Evolutionary conservation across 2,329 filamentous ascomycete species (phyloP).

Genomic region (Botrytis squamosa): DNA sequence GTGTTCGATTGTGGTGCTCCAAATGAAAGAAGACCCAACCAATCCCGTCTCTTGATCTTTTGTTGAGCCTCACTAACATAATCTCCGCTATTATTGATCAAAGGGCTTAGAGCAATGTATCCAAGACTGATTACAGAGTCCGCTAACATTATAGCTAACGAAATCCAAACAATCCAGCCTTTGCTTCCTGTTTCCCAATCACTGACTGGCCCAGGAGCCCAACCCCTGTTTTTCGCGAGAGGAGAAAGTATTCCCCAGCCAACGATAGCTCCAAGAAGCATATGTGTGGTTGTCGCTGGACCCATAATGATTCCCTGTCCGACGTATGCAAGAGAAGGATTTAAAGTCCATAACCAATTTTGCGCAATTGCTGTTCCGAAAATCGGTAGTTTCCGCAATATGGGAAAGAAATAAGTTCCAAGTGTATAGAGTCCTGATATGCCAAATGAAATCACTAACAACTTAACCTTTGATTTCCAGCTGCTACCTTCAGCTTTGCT

Average conservation of each 20-base stretch:
- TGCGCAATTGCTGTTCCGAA: conserved; percentile 73
- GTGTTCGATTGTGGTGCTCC: conserved; percentile 24
- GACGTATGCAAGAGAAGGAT: conserved; percentile 94
- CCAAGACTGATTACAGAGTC: conserved; percentile 87
- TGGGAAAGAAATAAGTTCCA: conserved; percentile 84
- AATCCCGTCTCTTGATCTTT: conserved; percentile 35
- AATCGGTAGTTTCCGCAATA: conserved; percentile 80
- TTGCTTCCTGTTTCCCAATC: conserved; percentile 94
- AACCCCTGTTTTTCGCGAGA: conserved; percentile 77
- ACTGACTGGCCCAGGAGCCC: conserved; percentile 82
- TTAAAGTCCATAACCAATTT: conserved; percentile 92
- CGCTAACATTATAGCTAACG: conserved; percentile 92
- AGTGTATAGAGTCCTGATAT: conserved; percentile 70
- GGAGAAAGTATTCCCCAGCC: conserved; percentile 93
- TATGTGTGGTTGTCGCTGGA: conserved; percentile 88
- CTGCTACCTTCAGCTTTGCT: conserved; percentile 32
- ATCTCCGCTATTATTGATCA: conserved; percentile 48
- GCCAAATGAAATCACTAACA: conserved; percentile 55
- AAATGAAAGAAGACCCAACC: conserved; percentile 34
- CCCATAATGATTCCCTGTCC: conserved; percentile 99
- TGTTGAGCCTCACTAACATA: conserved; percentile 40
- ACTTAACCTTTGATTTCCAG: conserved; percentile 39
- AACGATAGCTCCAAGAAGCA: conserved; percentile 84
- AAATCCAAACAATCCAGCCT: conserved; percentile 98
- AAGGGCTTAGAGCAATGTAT: conserved; percentile 68